Evolutionary conservation across 306 rosid species (phyloP).

Genomic region (Malus sylvestris): DNA sequence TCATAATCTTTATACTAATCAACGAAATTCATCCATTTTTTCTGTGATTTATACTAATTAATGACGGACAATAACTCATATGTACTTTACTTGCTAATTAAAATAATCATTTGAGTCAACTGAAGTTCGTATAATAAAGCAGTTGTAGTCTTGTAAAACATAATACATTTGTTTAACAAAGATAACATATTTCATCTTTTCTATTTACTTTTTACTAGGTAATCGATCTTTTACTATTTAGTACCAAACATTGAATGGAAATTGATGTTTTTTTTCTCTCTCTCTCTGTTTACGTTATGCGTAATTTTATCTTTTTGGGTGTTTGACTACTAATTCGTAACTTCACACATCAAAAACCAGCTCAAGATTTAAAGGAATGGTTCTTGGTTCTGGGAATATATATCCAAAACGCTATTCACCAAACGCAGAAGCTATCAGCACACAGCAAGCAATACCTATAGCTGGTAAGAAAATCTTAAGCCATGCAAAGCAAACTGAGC

Average conservation of each 20-base stretch:
- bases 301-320: not conserved
- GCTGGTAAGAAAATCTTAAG: not conserved
- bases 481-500: not conserved
- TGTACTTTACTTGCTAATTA: no score
- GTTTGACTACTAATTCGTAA: not conserved
- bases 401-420: not conserved
- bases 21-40: not conserved
- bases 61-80: not conserved
- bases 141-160: not conserved
- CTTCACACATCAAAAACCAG: not conserved
- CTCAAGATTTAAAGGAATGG: not conserved
- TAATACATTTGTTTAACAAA: not conserved
- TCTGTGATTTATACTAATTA: not conserved
- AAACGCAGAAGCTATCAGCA: constrained; percentile 14
- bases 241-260: no score
- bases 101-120: not conserved
- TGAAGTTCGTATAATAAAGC: not conserved
- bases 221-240: no score
- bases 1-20: not conserved
- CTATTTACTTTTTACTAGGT: no score
- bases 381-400: not conserved
- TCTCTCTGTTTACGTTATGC: not conserved
- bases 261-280: no score
- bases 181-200: not conserved
- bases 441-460: constrained; percentile 26